Conservation (phyloP, 495 filamentous ascomycete species). For the Tetracladium marchalianum region DNA sequence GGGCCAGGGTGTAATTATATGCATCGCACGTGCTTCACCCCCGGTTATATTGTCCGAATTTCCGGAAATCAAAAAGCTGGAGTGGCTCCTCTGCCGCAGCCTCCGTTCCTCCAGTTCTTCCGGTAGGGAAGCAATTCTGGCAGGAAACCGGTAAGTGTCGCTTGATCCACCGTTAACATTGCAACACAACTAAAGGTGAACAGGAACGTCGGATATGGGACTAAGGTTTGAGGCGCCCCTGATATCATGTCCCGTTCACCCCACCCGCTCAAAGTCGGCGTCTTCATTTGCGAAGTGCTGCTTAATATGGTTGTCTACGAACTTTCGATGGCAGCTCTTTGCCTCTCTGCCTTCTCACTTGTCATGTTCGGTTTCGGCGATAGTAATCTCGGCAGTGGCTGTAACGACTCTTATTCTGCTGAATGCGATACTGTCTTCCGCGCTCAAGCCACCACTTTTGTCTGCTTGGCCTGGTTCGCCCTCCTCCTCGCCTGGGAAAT, state of each 20-base stretch:
- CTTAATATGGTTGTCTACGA: conserved; percentile 62
- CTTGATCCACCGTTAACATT: no score
- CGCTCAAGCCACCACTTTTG: conserved; percentile 61
- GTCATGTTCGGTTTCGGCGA: conserved; percentile 59
- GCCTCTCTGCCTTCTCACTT: conserved; percentile 52
- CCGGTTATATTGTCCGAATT: no score
- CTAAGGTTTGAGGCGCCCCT: conserved; percentile 58
- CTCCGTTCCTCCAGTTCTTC: no score
- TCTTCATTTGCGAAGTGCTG: conserved; percentile 60
- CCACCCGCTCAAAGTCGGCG: conserved; percentile 50
- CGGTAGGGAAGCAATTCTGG: no score
- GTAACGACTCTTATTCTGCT: conserved; percentile 47
- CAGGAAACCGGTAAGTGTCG: no score
- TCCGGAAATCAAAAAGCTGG: no score
- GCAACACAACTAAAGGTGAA: no score
- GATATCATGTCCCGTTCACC: conserved; percentile 61
- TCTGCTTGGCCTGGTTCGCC: conserved; percentile 63
- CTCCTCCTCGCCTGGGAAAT: conserved; percentile 69
- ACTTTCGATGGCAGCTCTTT: conserved; percentile 58
- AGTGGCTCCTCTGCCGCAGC: no score
- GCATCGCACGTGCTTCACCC: no score
- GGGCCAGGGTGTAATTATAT: no score
- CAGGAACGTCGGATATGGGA: conserved; percentile 64
- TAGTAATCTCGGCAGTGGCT: conserved; percentile 50
- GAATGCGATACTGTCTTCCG: conserved; percentile 59